Evolutionary conservation across 2,329 filamentous ascomycete species (phyloP), one percentile per base, ranked within the genome.

Genomic region (Ceratocystis papillata): DNA sequence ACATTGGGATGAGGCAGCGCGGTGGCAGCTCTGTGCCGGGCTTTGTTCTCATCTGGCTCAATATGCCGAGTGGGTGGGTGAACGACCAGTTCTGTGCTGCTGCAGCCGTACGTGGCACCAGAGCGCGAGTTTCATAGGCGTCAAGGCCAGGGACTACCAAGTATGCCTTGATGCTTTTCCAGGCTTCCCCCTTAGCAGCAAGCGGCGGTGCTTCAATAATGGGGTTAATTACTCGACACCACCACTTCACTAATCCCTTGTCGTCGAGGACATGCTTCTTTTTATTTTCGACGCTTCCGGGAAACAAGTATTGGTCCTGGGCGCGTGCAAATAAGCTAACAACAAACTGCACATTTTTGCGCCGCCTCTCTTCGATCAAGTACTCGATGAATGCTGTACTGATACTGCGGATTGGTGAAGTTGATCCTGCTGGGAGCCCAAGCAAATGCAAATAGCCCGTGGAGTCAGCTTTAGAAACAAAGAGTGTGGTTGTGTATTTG

Each of bases 401-500:
- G 57, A 95, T 82, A 41, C 85, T 80, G 69, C 88, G 85, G 62
- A 96, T 81, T 0, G 90, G 90, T 2, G 89, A 94, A 0, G 83
- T 79, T 0, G 81, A 79, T n/a, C 82, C 80, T 70, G 78, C 82
- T 17, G 86, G 82, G 0, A 89, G 78, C 20, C 82, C 77, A 45
- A 92, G 78, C 1, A 87, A 79, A 70, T 86, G 79, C 8, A 96
- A 77, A 73, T 90, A 95, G 28, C 95, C 94, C 0, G 93, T 96
- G 8, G 94, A 96, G 77, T 99, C 94, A 62, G 94, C 94, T 76
- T 99, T 99, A 69, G 92, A 93, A 28, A 99, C 87, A 74, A 99
- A 99, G 65, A 97, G 82, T 3, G 89, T 96, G 1, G 88, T 96
- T 28, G 90, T 83, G 71, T 83, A 82, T 59, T 83, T 82, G 0